Evolutionary conservation across 2,329 filamentous ascomycete genomes (phyloP).

Genomic region (Ophiosphaerella herpotricha): DNA sequence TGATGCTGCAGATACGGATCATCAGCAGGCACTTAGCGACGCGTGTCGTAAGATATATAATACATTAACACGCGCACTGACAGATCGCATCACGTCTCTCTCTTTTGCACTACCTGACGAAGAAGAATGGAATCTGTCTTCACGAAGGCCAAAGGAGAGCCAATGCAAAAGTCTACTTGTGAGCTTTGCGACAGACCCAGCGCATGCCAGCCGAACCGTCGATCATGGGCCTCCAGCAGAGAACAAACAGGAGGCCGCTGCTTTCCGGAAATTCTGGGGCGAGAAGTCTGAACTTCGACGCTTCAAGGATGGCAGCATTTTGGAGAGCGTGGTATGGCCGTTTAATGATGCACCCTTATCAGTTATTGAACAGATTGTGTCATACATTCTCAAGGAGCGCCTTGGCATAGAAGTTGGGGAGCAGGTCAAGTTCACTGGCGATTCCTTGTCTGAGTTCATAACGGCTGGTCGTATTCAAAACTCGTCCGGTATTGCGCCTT

Average conservation of each 20-base stretch:
- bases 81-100: slow-evolving; percentile 73
- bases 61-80: slow-evolving; percentile 71
- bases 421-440: slow-evolving; percentile 50
- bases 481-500: slow-evolving; percentile 57
- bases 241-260: slow-evolving; percentile 77
- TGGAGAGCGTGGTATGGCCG: slow-evolving; percentile 88
- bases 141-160: slow-evolving; percentile 25
- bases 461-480: slow-evolving; percentile 39
- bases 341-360: slow-evolving; percentile 62
- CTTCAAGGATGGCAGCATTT: slow-evolving; percentile 93
- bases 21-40: slow-evolving; percentile 31
- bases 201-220: slow-evolving; percentile 73
- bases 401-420: slow-evolving; percentile 64
- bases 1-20: slow-evolving; percentile 26
- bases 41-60: slow-evolving; percentile 65
- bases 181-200: slow-evolving; percentile 73
- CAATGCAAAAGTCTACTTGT: slow-evolving; percentile 58
- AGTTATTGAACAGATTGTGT: slow-evolving; percentile 79
- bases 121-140: slow-evolving; percentile 44
- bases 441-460: slow-evolving; percentile 54
- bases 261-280: slow-evolving; percentile 92
- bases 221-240: slow-evolving; percentile 89
- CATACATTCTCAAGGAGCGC: slow-evolving; percentile 72
- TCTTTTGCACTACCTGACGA: slow-evolving; percentile 37
- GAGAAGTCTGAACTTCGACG: slow-evolving; percentile 89